Evolutionary conservation across 495 filamentous ascomycete genomes (phyloP).

Genomic region (Penicillium cinerascens): DNA sequence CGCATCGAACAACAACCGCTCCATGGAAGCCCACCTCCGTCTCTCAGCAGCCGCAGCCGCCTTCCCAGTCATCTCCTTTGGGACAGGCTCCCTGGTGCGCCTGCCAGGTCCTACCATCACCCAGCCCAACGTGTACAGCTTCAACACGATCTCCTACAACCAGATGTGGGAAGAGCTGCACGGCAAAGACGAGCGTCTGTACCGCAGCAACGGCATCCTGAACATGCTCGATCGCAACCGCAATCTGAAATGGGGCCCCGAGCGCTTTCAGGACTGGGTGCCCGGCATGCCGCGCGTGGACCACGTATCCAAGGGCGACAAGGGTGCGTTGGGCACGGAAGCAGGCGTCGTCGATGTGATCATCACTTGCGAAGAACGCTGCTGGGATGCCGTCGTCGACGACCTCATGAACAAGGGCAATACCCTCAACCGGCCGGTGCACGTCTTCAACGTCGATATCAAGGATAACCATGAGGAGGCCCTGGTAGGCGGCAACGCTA

Average conservation of each 20-base stretch:
- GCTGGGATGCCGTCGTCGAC: slow-evolving; percentile 97
- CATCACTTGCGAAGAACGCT: slow-evolving; percentile 96
- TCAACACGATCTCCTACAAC: slow-evolving; percentile 91
- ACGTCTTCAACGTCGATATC: slow-evolving; percentile 97
- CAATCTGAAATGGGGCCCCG: slow-evolving; percentile 87
- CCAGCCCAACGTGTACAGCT: slow-evolving; percentile 94
- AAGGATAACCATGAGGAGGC: slow-evolving; percentile 98
- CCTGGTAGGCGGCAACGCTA: slow-evolving; percentile 82
- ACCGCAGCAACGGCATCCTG: slow-evolving; percentile 85
- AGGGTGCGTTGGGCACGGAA: slow-evolving; percentile 75
- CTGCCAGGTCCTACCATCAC: slow-evolving; percentile 87
- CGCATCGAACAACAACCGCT: slow-evolving; percentile 95
- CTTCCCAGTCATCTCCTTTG: slow-evolving; percentile 97
- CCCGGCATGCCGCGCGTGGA: slow-evolving; percentile 77
- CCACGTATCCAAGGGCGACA: slow-evolving; percentile 53
- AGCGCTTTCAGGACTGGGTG: slow-evolving; percentile 98
- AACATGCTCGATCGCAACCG: slow-evolving; percentile 95
- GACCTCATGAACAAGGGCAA: slow-evolving; percentile 82
- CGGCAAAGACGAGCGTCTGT: slow-evolving; percentile 80
- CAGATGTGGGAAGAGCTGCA: slow-evolving; percentile 85
- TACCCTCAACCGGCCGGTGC: slow-evolving; percentile 83
- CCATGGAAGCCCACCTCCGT: slow-evolving; percentile 95
- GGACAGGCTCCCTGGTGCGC: slow-evolving; percentile 91
- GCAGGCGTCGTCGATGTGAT: slow-evolving; percentile 91
- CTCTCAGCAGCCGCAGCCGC: slow-evolving; percentile 65